These are phyloP conservation scores for Tulasnella sp. DNA, from an alignment of 768 basidiomycete genomes.

Conservation along the genomic window DNA sequence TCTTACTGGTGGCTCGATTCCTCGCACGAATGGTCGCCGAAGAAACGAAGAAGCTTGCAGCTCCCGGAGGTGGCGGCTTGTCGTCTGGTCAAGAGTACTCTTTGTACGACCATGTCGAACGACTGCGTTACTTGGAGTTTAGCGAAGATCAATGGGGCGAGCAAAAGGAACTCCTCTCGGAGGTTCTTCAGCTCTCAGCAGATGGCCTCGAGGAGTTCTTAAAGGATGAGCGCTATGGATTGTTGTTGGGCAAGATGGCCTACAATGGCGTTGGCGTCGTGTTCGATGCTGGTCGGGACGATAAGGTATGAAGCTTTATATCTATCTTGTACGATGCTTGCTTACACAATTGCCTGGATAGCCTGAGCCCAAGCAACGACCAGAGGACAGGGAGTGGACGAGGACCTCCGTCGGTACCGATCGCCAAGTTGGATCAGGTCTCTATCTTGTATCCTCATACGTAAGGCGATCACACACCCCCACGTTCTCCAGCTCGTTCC, in stretches of 20 bases:
- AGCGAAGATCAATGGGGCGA: constrained; percentile 40
- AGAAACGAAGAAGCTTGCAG: constrained; percentile 57
- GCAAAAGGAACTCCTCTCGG: constrained; percentile 49
- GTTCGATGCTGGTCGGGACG: constrained; percentile 59
- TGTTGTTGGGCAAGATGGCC: constrained; percentile 62
- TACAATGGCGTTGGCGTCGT: constrained; percentile 77
- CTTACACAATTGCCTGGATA: constrained; percentile 16
- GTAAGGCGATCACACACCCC: constrained; percentile 37
- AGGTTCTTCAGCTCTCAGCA: constrained; percentile 56
- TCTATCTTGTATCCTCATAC: constrained; percentile 76
- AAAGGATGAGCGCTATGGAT: constrained; percentile 57
- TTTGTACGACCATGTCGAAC: constrained; percentile 72
- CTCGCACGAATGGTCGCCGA: constrained; percentile 65
- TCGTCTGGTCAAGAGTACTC: constrained; percentile 45
- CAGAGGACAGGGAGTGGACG: constrained; percentile 66
- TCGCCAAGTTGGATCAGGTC: constrained; percentile 68
- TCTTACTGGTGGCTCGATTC: constrained; percentile 64
- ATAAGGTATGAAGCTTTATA: constrained; percentile 50
- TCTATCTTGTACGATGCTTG: background rate
- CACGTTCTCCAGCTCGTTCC: background rate
- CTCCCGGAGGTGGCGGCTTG: constrained; percentile 18
- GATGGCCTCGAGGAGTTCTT: constrained; percentile 65
- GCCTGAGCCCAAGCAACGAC: constrained; percentile 24
- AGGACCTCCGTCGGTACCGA: constrained; percentile 73
- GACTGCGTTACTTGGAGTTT: constrained; percentile 64